These are phyloP conservation scores for Ustanciosporium gigantosporum DNA, from an alignment of 1,284 basidiomycete genomes.

Conservation along the genomic window DNA sequence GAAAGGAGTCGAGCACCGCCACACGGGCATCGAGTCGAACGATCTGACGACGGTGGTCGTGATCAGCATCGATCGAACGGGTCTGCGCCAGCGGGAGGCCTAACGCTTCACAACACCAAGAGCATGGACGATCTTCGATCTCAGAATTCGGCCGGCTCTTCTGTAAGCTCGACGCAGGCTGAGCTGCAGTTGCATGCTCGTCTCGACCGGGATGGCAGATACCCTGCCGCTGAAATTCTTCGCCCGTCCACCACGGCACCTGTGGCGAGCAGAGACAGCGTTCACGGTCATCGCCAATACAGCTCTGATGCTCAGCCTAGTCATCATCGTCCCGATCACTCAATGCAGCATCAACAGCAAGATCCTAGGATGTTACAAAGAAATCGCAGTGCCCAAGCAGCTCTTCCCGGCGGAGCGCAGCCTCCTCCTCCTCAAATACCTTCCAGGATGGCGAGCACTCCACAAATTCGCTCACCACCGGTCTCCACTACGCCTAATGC, in stretches of 20 bases:
- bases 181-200: slow-evolving; percentile 23
- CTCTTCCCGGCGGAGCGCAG: slow-evolving; percentile 22
- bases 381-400: slow-evolving; percentile 37
- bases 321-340: no score
- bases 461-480: slow-evolving; percentile 32
- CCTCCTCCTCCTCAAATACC: slow-evolving; percentile 13
- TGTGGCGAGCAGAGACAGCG: slow-evolving; percentile 7
- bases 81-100: neutral
- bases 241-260: slow-evolving; percentile 36
- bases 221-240: slow-evolving; percentile 26
- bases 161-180: slow-evolving; percentile 13
- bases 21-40: slow-evolving; percentile 4
- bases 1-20: neutral
- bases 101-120: slow-evolving; percentile 33
- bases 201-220: slow-evolving; percentile 37
- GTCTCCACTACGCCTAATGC: slow-evolving; percentile 1
- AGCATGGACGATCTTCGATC: slow-evolving; percentile 44
- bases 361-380: slow-evolving; percentile 26
- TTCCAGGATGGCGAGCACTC: slow-evolving; percentile 21
- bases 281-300: slow-evolving; percentile 27
- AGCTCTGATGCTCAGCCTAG: slow-evolving; percentile 30
- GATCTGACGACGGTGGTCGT: slow-evolving; percentile 16
- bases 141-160: slow-evolving; percentile 5
- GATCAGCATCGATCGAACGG: slow-evolving; percentile 1
- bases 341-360: neutral